These are phyloP conservation scores for Epichloe baconii DNA, from an alignment of 2,329 filamentous ascomycete species.

Conservation along the genomic window DNA sequence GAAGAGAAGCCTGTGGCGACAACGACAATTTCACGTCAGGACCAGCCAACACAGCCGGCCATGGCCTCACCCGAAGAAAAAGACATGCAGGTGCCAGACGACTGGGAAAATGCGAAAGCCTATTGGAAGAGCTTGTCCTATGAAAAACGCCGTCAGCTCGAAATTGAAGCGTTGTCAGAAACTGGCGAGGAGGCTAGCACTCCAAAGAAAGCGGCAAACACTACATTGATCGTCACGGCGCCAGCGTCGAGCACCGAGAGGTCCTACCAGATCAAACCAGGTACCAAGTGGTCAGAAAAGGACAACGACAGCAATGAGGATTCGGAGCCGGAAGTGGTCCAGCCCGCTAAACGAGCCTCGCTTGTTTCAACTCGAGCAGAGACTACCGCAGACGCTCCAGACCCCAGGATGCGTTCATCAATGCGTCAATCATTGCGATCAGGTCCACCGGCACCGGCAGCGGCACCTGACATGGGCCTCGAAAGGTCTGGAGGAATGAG, in stretches of 20 bases:
- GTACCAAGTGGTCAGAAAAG: conserved; percentile 16
- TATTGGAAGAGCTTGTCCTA: conserved; percentile 57
- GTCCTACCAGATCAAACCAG: conserved; percentile 27
- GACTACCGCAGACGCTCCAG: background rate
- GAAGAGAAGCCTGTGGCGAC: conserved; percentile 1
- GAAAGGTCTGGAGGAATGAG: conserved; percentile 17
- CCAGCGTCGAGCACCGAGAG: conserved; percentile 11
- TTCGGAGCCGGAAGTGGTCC: background rate
- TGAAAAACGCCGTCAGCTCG: conserved; percentile 49
- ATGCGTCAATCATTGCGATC: conserved; percentile 37
- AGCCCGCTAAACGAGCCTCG: conserved; percentile 2
- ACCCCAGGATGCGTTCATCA: conserved; percentile 31
- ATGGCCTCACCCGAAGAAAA: background rate
- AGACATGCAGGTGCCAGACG: conserved; percentile 18
- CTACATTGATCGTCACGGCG: conserved; percentile 15
- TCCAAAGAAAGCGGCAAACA: conserved; percentile 11
- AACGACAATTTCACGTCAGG: background rate
- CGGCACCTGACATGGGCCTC: conserved; percentile 5
- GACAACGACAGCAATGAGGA: conserved; percentile 6
- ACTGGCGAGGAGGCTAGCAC: conserved; percentile 32
- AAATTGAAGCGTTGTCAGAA: conserved; percentile 42
- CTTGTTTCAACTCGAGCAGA: background rate
- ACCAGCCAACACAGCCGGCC: background rate
- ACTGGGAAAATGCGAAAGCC: conserved; percentile 56
- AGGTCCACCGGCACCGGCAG: conserved; percentile 10